Evolutionary conservation across 2,329 filamentous ascomycete species (phyloP).

Genomic region (Diaporthe capsici): DNA sequence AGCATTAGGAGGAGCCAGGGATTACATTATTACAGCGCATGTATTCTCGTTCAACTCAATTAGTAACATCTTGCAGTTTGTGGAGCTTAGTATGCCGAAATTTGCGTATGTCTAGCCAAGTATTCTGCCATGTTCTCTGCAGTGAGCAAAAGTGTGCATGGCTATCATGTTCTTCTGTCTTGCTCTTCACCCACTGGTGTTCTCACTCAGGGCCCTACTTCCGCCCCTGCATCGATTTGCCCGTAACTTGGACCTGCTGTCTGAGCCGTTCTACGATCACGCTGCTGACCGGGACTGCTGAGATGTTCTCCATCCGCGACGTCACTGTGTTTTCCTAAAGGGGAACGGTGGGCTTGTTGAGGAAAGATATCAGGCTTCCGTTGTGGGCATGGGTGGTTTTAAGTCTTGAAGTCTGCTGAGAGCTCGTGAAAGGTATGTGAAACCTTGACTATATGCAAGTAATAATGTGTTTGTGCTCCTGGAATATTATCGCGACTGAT

Average conservation of each 20-base stretch:
- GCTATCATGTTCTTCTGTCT: no score
- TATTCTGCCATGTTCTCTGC: background rate
- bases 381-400: no score
- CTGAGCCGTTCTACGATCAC: background rate
- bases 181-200: no score
- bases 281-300: no score
- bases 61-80: background rate
- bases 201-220: no score
- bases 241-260: background rate
- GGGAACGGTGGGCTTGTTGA: no score
- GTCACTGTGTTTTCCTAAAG: no score
- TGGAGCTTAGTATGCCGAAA: background rate
- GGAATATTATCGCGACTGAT: background rate
- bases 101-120: background rate
- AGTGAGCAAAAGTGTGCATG: background rate
- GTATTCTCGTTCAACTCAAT: background rate
- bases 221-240: background rate
- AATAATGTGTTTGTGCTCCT: background rate
- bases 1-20: slow-evolving; percentile 20
- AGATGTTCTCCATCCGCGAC: no score
- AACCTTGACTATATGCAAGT: background rate
- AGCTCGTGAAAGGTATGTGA: no score
- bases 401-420: no score
- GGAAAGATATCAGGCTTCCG: no score
- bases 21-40: background rate